Base-by-base conservation (phyloP, 768 basidiomycete species). In the Hypsizygus marmoreus region DNA sequence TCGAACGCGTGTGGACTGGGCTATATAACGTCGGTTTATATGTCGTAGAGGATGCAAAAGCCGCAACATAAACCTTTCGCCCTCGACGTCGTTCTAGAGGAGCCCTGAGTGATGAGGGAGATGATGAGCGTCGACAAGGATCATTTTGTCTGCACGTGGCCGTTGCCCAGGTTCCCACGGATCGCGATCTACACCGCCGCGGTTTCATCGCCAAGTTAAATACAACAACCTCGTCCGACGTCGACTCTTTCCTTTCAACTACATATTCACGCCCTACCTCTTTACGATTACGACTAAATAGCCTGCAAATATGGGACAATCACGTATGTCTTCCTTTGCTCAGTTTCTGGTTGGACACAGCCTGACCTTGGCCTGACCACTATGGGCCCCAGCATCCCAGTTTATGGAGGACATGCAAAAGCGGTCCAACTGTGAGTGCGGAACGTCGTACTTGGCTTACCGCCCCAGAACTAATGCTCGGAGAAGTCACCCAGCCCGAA, bases 401-500 rank as follows among this genome's bases (percentile, higher is more conserved):
- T 94, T 97, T 56, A 92, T 97, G 85, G 89, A 91, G 77, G 93
- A 97, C 71, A 93, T 98, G 88, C 87, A 95, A 75, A 88, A 80
- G 79, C 85, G 84, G 61, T 94, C 97, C 64, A 99, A 99, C 69
- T 99, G 97, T 99, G 58, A 62, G 92, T 82, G 28, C 10, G n/a
- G n/a, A 25, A 19, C 22, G 20, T 20, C 29, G 31, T 23, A n/a
- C 34, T 40, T 23, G 13, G 16, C 17, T 14, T 30, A 22, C 12
- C 33, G 19, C 23, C 37, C 35, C 42, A n/a, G n/a, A n/a, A n/a
- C n/a, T 51, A 25, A 41, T 49, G 47, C 51, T 44, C 45, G 38
- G 17, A 36, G 28, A 63, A 98, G 97, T 99, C 85, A 97, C 91
- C 14, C 89, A 88, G 38, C 80, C 84, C 37, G 97, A 99, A 71